Evolutionary conservation across 306 rosid genomes (phyloP), one percentile per base, ranked within the genome.

Genomic region (Glycine tomentella): DNA sequence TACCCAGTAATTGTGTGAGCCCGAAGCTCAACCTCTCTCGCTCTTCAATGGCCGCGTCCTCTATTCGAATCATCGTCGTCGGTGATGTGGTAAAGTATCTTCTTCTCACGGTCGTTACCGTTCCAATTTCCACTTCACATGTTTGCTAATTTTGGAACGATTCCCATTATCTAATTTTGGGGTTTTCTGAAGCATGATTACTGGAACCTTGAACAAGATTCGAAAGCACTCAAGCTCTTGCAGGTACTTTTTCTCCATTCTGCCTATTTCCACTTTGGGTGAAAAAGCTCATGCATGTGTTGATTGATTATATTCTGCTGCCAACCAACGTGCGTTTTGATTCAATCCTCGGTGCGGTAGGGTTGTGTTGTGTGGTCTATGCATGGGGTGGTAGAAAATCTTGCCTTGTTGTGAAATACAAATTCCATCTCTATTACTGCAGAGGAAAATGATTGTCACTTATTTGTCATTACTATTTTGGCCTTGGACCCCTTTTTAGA

Each of bases 171-270:
- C 76, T 55, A 5, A 52, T 45, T 74, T 77, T 63, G 11, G 46
- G 56, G 36, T 58, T 68, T 61, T 85, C 11, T 84, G 74, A 86
- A 95, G 97, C 97, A 95, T 79, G 90, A 92, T 74, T 75, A 58
- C 66, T 95, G 99, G 99, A 82, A 89, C 91, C 64, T 88, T n/a
- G 89, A 84, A 82, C 93, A 89, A 72, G 99, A 95, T 86, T 67
- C 94, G 0, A 88, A 85, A 51, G 99, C 99, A 51, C 98, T 95
- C 77, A 75, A 86, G 44, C 82, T 86, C 5, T 80, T 95, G 62
- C 83, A 85, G 93, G 97, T 92, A 74, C 75, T 82, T 64, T 25
- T 81, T 25, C 38, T 72, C 9, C 61, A 42, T 25, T 49, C 45
- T 56, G 62, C 31, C 31, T 25, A 33, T 5, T 34, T 40, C 36